A percentile compares a stretch with the other conserved stretches of the same genome.
Conservation (phyloP, 1,284 basidiomycete species). For the Bondarzewia mesenterica region DNA sequence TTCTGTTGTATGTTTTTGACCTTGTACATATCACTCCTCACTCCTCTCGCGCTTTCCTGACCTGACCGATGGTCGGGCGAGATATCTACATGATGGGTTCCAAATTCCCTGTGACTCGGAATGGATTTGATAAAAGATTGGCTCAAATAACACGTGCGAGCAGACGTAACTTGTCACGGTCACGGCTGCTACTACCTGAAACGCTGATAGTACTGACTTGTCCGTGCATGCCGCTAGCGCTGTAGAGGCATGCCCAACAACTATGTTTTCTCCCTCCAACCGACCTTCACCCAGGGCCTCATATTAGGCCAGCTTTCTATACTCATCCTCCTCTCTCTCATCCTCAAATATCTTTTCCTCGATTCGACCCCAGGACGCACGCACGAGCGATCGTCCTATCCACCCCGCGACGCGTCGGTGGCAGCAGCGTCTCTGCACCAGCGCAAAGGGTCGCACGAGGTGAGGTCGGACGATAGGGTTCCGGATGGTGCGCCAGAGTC, state of each 20-base stretch:
- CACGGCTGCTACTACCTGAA: background rate
- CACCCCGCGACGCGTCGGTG: slow-evolving; percentile 38
- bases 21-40: no score
- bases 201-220: background rate
- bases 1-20: no score
- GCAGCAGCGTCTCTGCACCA: background rate
- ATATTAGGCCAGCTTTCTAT: slow-evolving; percentile 75
- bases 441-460: background rate
- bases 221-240: background rate
- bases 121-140: no score
- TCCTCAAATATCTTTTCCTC: slow-evolving; percentile 78
- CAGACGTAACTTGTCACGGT: no score
- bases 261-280: slow-evolving; percentile 65
- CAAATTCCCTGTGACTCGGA: no score
- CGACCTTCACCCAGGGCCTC: slow-evolving; percentile 79
- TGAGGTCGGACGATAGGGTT: background rate
- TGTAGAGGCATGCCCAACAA: slow-evolving; percentile 44
- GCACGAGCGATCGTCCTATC: slow-evolving; percentile 48
- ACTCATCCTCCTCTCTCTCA: slow-evolving; percentile 54
- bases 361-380: slow-evolving; percentile 49
- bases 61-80: no score
- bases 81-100: no score
- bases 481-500: slow-evolving; percentile 34
- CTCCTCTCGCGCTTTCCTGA: no score
- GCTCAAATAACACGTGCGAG: no score